phyloP scores from a whole-genome alignment of 1,139 yeast species.

The Scheffersomyces insectosa region DNA sequence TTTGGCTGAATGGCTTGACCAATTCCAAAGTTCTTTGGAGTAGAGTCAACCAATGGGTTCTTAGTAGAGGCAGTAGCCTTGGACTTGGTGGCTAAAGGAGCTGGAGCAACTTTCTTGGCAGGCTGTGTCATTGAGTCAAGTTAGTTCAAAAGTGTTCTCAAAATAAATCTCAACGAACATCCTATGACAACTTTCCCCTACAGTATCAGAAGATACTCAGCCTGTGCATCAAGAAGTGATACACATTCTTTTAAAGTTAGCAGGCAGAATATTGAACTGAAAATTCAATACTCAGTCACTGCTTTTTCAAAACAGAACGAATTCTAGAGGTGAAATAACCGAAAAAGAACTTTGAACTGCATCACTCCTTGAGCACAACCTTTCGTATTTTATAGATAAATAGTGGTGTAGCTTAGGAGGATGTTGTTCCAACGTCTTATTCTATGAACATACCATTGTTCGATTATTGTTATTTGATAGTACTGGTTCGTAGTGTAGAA shows the following conservation, averaged over 20 bases:
- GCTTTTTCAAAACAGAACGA: not conserved
- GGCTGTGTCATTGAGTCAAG: constrained; percentile 72
- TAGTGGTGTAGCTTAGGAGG: constrained; percentile 24
- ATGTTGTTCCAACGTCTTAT: constrained; percentile 30
- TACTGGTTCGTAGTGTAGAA: not conserved
- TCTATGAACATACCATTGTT: constrained; percentile 30
- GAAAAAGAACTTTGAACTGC: constrained; percentile 20
- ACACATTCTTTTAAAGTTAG: constrained; percentile 21
- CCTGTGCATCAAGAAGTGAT: constrained; percentile 48
- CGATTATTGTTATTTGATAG: constrained; percentile 2
- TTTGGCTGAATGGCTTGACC: constrained; percentile 95
- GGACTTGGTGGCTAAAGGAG: constrained; percentile 65
- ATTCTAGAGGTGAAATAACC: not conserved
- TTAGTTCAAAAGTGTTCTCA: constrained; percentile 34
- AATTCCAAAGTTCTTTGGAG: constrained; percentile 93
- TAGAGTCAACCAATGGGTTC: constrained; percentile 75
- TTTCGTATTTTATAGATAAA: constrained; percentile 13
- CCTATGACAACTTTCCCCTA: constrained; percentile 34
- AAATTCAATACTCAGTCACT: constrained; percentile 1
- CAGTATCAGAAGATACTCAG: constrained; percentile 47
- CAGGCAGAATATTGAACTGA: not conserved
- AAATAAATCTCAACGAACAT: constrained; percentile 29
- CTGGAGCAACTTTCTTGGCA: constrained; percentile 86
- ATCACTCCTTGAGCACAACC: constrained; percentile 41
- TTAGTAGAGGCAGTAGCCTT: constrained; percentile 36